Base-by-base conservation (phyloP, 768 basidiomycete genomes). In the Artomyces pyxidatus region DNA sequence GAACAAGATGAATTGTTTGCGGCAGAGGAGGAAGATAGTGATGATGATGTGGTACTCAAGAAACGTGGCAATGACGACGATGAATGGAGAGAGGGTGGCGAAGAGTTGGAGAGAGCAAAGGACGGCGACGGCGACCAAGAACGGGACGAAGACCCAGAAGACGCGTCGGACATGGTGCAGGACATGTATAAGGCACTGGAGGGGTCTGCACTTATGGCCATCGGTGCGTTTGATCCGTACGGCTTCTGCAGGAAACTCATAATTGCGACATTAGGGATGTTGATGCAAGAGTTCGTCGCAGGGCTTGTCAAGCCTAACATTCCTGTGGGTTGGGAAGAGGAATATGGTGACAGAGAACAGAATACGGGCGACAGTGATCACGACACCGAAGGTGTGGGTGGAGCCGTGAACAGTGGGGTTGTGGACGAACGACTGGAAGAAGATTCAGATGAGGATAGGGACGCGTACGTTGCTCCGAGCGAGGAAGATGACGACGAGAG, bases 111-210 rank as follows among this genome's bases (percentile, higher is more conserved):
- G 43, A 43, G 28, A 7, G 44, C 21, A 16, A 47, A 43, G 17
- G 25, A 19, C 38, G 51, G 53, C 22, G 48, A 32, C 7, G 35
- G 37, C 3, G 42, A 17, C 17, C 32, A 45, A 3, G 55, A 59
- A 21, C 6, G 43, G 17, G 48, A 52, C 32, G 6, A 35, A 7
- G 17, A 30, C 27, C 47, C 28, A 35, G n/a, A n/a, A n/a, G n/a
- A n/a, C n/a, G n/a, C 16, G 12, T 58, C 41, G 11, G 27, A 52
- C 30, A 38, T 35, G 19, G 30, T 55, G 25, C 65, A 70, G 53
- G 83, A 86, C 55, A 88, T 89, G 87, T 88, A 88, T 61, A 84
- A 75, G 58, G 70, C 76, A 3, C 70, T 87, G 52, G 82, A 87
- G 56, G 87, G 87, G 4, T 80, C 82, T 9, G 83, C 84, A 3